Evolutionary conservation across 73 alveolate genomes (phyloP).

Genomic region (Symbiodinium pilosum): DNA sequence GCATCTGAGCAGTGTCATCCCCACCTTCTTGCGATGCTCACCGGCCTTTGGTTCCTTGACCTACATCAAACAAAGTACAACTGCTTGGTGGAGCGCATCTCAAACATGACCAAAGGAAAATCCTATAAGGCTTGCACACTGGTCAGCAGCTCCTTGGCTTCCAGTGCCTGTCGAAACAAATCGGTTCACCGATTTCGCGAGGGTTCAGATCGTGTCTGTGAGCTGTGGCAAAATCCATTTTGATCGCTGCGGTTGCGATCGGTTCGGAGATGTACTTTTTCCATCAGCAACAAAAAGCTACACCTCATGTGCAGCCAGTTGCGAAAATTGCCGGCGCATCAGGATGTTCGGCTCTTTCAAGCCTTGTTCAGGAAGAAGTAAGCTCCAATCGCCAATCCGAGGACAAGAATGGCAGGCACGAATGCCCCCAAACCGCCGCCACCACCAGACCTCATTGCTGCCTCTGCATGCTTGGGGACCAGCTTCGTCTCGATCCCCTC

Average conservation of each 20-base stretch:
- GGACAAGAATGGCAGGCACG: conserved; percentile 57
- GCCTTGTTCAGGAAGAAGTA: conserved; percentile 89
- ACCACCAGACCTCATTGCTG: conserved; percentile 21
- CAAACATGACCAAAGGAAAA: background rate
- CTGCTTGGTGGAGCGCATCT: background rate
- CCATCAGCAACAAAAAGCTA: background rate
- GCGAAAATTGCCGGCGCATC: background rate
- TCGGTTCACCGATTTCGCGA: too few species aligned
- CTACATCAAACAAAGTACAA: background rate
- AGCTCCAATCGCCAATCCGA: conserved; percentile 51
- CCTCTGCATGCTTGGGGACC: conserved; percentile 81
- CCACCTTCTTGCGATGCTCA: background rate
- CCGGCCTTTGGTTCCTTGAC: conserved; percentile 1
- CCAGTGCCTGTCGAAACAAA: background rate
- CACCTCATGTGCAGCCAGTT: background rate
- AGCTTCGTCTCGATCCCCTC: conserved; percentile 47
- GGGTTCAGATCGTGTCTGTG: too few species aligned
- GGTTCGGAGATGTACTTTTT: too few species aligned
- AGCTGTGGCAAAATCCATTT: too few species aligned
- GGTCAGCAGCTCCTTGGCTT: background rate
- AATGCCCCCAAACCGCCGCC: conserved; percentile 78
- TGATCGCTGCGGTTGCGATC: too few species aligned
- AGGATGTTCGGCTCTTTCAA: background rate
- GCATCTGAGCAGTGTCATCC: background rate
- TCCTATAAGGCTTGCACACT: background rate